Conservation (phyloP, 2,329 filamentous ascomycete genomes). For the Xylariaceae sp. region DNA sequence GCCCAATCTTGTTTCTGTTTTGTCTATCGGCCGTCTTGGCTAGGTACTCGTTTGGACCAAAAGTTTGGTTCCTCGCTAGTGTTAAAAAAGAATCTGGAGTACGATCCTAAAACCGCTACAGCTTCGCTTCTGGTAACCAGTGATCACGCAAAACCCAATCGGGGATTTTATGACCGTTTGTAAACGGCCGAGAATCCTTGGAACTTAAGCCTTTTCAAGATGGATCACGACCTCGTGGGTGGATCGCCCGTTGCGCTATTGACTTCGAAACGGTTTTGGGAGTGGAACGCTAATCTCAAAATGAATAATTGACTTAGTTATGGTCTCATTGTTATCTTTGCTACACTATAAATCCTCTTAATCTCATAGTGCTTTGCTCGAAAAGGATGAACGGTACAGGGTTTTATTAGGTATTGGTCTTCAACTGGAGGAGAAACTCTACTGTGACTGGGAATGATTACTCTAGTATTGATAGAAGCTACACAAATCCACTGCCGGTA, state of each 20-base stretch:
- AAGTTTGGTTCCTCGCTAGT: background rate
- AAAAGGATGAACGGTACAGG: too few species aligned
- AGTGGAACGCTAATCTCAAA: slow-evolving; percentile 24
- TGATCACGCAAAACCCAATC: slow-evolving; percentile 23
- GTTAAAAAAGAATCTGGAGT: slow-evolving; percentile 8
- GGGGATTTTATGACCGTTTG: slow-evolving; percentile 25
- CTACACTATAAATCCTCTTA: too few species aligned
- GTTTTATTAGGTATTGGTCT: too few species aligned
- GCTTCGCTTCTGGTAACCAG: too few species aligned
- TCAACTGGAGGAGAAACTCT: too few species aligned
- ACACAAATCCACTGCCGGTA: background rate
- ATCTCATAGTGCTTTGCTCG: too few species aligned
- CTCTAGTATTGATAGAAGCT: background rate
- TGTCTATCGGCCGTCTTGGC: slow-evolving; percentile 1
- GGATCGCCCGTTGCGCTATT: slow-evolving; percentile 19
- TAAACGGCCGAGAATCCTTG: slow-evolving; percentile 20
- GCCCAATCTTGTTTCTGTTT: background rate
- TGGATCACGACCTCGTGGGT: too few species aligned
- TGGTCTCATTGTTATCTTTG: too few species aligned
- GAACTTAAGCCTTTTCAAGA: slow-evolving; percentile 12
- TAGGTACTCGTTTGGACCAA: background rate
- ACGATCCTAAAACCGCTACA: too few species aligned
- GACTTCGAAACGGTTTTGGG: slow-evolving; percentile 11
- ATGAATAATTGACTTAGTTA: too few species aligned
- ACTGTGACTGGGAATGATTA: background rate